Conservation (phyloP, 345 rosid genomes). For the Kandelia obovata region DNA sequence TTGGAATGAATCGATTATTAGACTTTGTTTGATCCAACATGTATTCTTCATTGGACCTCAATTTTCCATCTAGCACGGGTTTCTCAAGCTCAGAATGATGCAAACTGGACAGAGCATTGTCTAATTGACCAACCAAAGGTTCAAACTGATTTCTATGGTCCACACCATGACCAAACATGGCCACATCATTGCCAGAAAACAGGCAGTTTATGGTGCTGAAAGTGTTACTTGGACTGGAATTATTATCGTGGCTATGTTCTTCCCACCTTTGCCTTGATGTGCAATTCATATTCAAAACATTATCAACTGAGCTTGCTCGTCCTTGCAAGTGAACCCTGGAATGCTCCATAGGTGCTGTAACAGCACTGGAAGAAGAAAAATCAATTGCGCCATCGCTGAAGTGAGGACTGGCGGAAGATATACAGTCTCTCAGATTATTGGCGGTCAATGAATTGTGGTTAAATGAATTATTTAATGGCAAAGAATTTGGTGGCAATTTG, state of each 20-base stretch:
- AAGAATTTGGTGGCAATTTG: conserved; percentile 46
- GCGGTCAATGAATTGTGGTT: conserved; percentile 32
- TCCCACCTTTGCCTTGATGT: conserved; percentile 46
- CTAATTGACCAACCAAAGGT: conserved; percentile 35
- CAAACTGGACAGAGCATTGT: conserved; percentile 25
- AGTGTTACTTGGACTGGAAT: conserved; percentile 26
- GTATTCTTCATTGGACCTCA: conserved; percentile 36
- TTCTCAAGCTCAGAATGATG: conserved; percentile 37
- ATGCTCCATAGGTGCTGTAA: conserved; percentile 30
- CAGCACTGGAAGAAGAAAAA: conserved; percentile 39
- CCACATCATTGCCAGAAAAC: conserved; percentile 32
- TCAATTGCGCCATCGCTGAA: conserved; percentile 36
- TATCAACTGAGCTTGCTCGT: conserved; percentile 43
- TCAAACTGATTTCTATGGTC: conserved; percentile 38
- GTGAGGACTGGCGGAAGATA: conserved; percentile 25
- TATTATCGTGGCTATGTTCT: conserved; percentile 39
- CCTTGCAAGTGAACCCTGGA: conserved; percentile 41
- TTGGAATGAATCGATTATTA: conserved; percentile 41
- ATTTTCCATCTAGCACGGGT: conserved; percentile 32
- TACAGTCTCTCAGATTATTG: conserved; percentile 27
- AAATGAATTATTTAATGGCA: conserved; percentile 37
- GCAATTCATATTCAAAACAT: conserved; percentile 36
- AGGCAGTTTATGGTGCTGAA: conserved; percentile 36
- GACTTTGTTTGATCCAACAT: conserved; percentile 44
- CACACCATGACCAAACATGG: conserved; percentile 21